Evolutionary conservation across 2,329 filamentous ascomycete species (phyloP), one percentile per base, ranked within the genome.

Genomic region (Fusarium abutilonis): DNA sequence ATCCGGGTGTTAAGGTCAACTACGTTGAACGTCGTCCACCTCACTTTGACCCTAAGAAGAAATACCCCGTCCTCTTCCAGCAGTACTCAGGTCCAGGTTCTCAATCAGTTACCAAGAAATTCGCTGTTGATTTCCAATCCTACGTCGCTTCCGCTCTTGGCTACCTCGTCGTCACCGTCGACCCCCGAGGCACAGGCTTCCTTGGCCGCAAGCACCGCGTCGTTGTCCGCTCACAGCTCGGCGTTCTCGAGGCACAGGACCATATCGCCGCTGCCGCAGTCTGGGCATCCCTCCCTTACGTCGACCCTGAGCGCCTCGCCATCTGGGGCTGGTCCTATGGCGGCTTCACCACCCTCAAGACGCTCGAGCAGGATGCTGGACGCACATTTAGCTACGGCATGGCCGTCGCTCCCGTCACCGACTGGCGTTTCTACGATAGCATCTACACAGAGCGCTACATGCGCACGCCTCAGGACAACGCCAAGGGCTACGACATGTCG

Each of bases 281-380:
- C 64, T 98, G 92, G 88, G 89, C 90, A 0, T 79, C 81, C 34
- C 94, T 92, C 73, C 77, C 84, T 13, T 98, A 99, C 75, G 89
- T 97, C 13, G 96, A 99, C 74, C 81, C 85, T 23, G 82, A 86
- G 7, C 87, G 91, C 51, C 86, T 99, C 67, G 93, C 93, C 17
- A 96, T 99, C 72, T 99, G 95, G 95, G 95, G 95, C 43, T 99
- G 95, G 95, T 96, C 92, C 63, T 99, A 95, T 72, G 95, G 95
- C 55, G 95, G 95, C 10, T 99, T 96, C 81, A 91, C 91, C 81
- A 92, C 95, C 6, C 84, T 99, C 70, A 99, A 99, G 80, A 95
- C 92, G 1, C 87, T 99, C 11, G 95, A 99, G 80, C 85, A 87
- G 60, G 95, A 99, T 73, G 94, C 87, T 9, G 95, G 96, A 6